Base-by-base conservation (phyloP, 1,284 basidiomycete species). In the Xanthoconium separans region DNA sequence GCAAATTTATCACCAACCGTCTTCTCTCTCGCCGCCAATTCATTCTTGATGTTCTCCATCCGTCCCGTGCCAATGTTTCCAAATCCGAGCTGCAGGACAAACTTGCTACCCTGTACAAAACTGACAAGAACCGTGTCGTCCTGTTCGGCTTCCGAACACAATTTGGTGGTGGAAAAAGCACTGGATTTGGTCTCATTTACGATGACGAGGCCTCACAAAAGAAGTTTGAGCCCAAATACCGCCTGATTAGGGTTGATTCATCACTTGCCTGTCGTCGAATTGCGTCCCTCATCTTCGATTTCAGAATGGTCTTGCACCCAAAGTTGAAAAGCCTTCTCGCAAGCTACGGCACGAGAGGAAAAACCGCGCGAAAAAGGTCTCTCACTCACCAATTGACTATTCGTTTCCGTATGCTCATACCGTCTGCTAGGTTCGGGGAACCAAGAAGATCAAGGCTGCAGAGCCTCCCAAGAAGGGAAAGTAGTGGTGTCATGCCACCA, bases 291-390 rank as follows among this genome's bases (percentile, higher is more conserved):
- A 66, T 43, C 39, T 37, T 22, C n/a, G 24, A 12, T 53, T 20
- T 54, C 16, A 98, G 95, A 85, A 85, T 68, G 94, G 95, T 60
- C 78, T 99, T 60, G 79, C 76, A 60, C 64, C 82, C 65, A 98
- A 98, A 82, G 85, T 91, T 62, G 90, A 94, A 55, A 95, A 91
- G 78, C 80, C 96, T 57, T 95, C 93, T 65, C 91, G 97, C 71
- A 99, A 99, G 77, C 87, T 99, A 75, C 89, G 97, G 77, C 98
- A 99, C 83, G 97, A 99, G 84, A 87, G 97, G 70, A 99, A 99
- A 87, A 99, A 99, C 82, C 89, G 97, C 74, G 84, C 90, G 61
- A 98, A 98, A 89, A 97, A 97, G 89, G 94, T 92, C 11, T 27
- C 27, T 7, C 9, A 24, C 48, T 44, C 34, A 16, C 54, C 18